Base-by-base conservation (phyloP, 306 rosid genomes). In the Rosa multiflora region DNA sequence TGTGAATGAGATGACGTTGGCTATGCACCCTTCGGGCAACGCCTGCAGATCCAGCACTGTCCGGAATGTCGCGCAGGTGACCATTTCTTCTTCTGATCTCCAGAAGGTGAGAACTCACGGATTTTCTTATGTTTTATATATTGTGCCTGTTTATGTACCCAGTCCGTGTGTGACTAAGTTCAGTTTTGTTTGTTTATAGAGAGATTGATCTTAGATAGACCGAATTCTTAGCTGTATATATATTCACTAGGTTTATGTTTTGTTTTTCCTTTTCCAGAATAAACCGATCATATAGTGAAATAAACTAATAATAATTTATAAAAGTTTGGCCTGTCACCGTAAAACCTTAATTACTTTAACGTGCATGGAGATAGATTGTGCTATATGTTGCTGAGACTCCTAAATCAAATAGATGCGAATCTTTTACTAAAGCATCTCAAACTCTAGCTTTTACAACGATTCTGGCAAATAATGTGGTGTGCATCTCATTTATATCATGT, bases 11-110 rank as follows among this genome's bases (percentile, higher is more conserved):
- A 92, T 80, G 42, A 90, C 67, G 46, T 78, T 75, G n/a, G 93
- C 92, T 5, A 94, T 82, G 83, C 97, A 94, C 2, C 81, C 94
- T 80, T 89, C 97, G 0, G 98, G 97, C 0, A 92, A 82, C 0
- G 74, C 73, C 42, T 80, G 47, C 29, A 93, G 85, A 26, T 77
- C 87, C 70, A 20, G 51, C 49, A 58, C 29, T 3, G 67, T 9
- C 32, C 9, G 0, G 10, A 2, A 32, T 32, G 62, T n/a, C 26
- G 8, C 78, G 21, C 53, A 11, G 11, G 75, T 0, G 48, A 8
- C 23, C 37, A 59, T 67, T 8, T 48, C 20, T 11, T 43, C 63
- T 52, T 56, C 63, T 9, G 63, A 2, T 66, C 0, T 1, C 51
- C 21, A 56, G 23, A 32, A 32, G 37, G 37, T 32, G 37, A 32